Evolutionary conservation across 805 yeast species (phyloP).

Genomic region (Ogataea methylovora): DNA sequence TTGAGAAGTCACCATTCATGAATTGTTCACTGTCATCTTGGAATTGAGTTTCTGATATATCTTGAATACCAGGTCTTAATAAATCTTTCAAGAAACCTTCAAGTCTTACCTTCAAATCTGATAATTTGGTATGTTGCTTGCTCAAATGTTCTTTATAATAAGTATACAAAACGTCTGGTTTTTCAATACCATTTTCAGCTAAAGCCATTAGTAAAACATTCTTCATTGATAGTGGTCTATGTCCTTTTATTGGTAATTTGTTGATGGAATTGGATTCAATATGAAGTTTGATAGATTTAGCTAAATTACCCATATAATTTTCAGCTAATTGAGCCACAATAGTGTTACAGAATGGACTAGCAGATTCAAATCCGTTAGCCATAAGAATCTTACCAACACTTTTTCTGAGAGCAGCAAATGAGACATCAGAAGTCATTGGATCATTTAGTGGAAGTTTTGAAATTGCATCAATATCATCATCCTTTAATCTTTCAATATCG

Average conservation of each 20-base stretch:
- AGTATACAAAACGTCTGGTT: conserved; percentile 66
- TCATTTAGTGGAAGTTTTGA: conserved; percentile 72
- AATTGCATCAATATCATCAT: conserved; percentile 74
- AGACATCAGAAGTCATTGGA: conserved; percentile 46
- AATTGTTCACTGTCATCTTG: conserved; percentile 91
- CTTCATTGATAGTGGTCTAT: conserved; percentile 18
- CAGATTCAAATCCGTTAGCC: conserved; percentile 87
- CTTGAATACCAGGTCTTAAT: conserved; percentile 73
- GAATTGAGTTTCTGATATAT: conserved; percentile 66
- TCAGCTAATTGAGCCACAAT: conserved; percentile 80
- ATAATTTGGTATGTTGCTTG: conserved; percentile 61
- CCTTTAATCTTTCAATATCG: conserved; percentile 46
- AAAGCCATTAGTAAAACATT: conserved; percentile 56
- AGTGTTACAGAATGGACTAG: conserved; percentile 71
- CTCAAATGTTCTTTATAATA: conserved; percentile 67
- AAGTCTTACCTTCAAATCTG: conserved; percentile 60
- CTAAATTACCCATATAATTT: conserved; percentile 66
- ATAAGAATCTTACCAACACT: conserved; percentile 73
- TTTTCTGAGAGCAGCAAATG: conserved; percentile 58
- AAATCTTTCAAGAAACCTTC: conserved; percentile 69
- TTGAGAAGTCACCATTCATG: conserved; percentile 89
- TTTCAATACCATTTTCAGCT: conserved; percentile 79
- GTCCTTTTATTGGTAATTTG: conserved; percentile 20
- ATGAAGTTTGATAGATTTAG: conserved; percentile 62
- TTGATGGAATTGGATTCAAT: conserved; percentile 54